Evolutionary conservation across 2,329 filamentous ascomycete species (phyloP).

Genomic region (Beauveria varroae): DNA sequence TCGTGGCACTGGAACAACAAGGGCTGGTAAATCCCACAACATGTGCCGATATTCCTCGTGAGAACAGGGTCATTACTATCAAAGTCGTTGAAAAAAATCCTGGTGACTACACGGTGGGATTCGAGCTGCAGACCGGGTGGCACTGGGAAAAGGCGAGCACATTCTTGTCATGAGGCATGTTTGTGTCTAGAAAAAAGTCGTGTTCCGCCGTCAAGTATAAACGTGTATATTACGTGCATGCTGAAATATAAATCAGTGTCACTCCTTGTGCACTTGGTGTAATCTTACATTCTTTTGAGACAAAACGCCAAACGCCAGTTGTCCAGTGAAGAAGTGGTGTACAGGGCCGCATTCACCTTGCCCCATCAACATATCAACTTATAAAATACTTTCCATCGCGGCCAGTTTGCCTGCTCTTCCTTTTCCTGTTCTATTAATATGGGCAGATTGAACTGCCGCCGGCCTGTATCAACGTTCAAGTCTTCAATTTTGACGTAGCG

Average conservation of each 20-base stretch:
- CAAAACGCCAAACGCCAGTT: background rate
- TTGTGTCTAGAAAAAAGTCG: background rate
- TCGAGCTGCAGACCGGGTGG: background rate
- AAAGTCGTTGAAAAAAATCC: background rate
- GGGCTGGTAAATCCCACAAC: background rate
- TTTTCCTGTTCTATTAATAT: slow-evolving; percentile 66
- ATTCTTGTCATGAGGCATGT: background rate
- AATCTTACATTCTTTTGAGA: background rate
- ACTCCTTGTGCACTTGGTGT: background rate
- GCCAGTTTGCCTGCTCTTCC: slow-evolving; percentile 60
- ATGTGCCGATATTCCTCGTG: slow-evolving; percentile 9
- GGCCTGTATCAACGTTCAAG: slow-evolving; percentile 74
- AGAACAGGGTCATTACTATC: slow-evolving; percentile 2
- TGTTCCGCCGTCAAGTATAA: background rate
- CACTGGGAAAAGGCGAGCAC: slow-evolving; percentile 5
- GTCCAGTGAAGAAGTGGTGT: background rate
- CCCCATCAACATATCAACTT: slow-evolving; percentile 52
- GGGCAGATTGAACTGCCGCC: slow-evolving; percentile 68
- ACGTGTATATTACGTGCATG: background rate
- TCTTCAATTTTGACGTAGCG: slow-evolving; percentile 54
- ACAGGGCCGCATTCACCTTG: no score
- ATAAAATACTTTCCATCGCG: slow-evolving; percentile 62
- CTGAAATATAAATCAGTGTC: background rate
- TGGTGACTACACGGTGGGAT: slow-evolving; percentile 7
- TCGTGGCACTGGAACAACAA: slow-evolving; percentile 6